These are phyloP conservation scores for Saccharomycopsis schoenii DNA, from an alignment of 805 yeast genomes.

Conservation along the genomic window DNA sequence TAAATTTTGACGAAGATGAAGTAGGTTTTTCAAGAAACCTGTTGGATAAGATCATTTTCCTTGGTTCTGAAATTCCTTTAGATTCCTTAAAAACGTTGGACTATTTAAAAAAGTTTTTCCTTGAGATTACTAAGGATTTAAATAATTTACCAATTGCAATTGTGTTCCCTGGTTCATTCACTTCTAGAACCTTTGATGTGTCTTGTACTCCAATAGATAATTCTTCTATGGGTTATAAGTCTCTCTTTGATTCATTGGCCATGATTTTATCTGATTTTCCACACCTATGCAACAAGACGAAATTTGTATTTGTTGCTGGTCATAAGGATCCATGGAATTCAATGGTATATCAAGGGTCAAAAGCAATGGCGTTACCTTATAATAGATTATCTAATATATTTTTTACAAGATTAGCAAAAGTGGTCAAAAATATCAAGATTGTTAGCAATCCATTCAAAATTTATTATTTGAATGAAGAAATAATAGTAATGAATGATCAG, in stretches of 20 bases:
- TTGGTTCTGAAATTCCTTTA: slow-evolving; percentile 68
- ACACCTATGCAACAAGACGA: slow-evolving; percentile 38
- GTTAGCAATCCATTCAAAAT: slow-evolving; percentile 74
- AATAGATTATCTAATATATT: slow-evolving; percentile 61
- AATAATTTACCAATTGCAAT: slow-evolving; percentile 47
- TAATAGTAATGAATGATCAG: slow-evolving; percentile 66
- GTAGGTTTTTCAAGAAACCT: background rate
- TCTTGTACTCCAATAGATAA: slow-evolving; percentile 41
- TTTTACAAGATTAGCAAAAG: slow-evolving; percentile 53
- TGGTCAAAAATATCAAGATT: slow-evolving; percentile 45
- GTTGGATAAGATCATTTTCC: slow-evolving; percentile 47
- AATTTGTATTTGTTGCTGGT: slow-evolving; percentile 76
- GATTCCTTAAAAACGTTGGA: slow-evolving; percentile 51
- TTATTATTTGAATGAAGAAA: slow-evolving; percentile 75
- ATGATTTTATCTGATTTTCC: slow-evolving; percentile 52
- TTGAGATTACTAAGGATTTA: slow-evolving; percentile 40
- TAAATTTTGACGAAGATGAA: background rate
- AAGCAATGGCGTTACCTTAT: slow-evolving; percentile 58
- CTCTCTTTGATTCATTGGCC: slow-evolving; percentile 67
- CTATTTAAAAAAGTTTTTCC: slow-evolving; percentile 56
- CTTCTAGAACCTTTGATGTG: slow-evolving; percentile 52
- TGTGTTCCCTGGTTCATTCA: slow-evolving; percentile 77
- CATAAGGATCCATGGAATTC: slow-evolving; percentile 91
- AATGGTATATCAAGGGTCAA: slow-evolving; percentile 50
- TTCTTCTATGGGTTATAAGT: slow-evolving; percentile 48